phyloP scores from a whole-genome alignment of 2,329 filamentous ascomycete genomes.

The Chrysoporthe austroafricana region DNA sequence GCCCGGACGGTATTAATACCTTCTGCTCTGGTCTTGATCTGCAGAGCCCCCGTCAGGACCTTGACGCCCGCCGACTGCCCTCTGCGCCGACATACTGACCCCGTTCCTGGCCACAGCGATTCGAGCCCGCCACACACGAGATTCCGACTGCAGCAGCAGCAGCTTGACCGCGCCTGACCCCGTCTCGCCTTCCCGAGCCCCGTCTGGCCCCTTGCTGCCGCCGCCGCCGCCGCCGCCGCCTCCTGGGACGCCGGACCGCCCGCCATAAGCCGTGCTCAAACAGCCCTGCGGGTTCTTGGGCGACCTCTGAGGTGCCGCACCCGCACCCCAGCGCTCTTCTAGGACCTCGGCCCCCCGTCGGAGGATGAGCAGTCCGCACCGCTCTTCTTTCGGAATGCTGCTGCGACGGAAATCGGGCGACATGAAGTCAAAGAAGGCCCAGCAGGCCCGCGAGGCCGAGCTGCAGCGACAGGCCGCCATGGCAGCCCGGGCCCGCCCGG shows the following conservation, averaged over 20 bases:
- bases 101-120: background rate
- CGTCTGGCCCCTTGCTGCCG: background rate
- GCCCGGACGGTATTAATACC: no score
- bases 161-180: background rate
- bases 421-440: slow-evolving; percentile 63
- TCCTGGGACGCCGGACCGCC: background rate
- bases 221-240: background rate
- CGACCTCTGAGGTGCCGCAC: background rate
- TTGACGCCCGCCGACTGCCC: background rate
- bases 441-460: slow-evolving; percentile 57
- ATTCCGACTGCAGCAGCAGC: no score
- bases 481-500: slow-evolving; percentile 47
- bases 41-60: slow-evolving; percentile 11
- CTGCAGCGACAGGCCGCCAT: slow-evolving; percentile 53
- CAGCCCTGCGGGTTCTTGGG: no score
- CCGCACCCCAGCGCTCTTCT: slow-evolving; percentile 25
- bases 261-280: no score
- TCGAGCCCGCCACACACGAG: background rate
- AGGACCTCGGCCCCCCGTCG: slow-evolving; percentile 5
- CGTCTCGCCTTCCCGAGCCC: background rate
- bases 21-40: slow-evolving; percentile 3
- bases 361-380: slow-evolving; percentile 43
- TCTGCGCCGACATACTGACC: slow-evolving; percentile 20
- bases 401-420: slow-evolving; percentile 72
- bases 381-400: slow-evolving; percentile 60